Evolutionary conservation across 805 yeast species (phyloP).

Genomic region (Tetrapisispora nanseiensis): DNA sequence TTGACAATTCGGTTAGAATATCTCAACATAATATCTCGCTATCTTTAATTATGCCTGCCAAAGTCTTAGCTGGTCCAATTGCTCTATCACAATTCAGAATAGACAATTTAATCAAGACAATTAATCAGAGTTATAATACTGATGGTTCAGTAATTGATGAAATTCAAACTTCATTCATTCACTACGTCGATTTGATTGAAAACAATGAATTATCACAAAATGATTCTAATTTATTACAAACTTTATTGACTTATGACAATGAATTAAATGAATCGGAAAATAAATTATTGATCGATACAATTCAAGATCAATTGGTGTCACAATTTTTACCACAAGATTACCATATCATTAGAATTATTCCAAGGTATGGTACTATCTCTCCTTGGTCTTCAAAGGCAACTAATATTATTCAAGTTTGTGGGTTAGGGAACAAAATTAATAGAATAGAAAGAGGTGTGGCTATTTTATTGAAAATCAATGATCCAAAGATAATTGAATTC

Average conservation of each 20-base stretch:
- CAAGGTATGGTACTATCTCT: conserved; percentile 92
- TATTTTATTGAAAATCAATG: conserved; percentile 59
- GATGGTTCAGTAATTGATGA: conserved; percentile 46
- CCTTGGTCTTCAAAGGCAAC: conserved; percentile 99
- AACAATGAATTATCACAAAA: too few relatives aligned
- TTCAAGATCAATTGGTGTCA: conserved; percentile 15
- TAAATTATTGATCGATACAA: conserved; percentile 20
- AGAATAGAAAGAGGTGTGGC: conserved; percentile 90
- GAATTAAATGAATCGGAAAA: conserved; percentile 45
- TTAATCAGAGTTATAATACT: conserved; percentile 57
- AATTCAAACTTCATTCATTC: conserved; percentile 68
- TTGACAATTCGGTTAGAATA: too few relatives aligned
- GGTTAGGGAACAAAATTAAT: conserved; percentile 57
- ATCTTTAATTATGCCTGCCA: conserved; percentile 31
- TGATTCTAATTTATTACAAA: conserved; percentile 42
- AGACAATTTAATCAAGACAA: conserved; percentile 56
- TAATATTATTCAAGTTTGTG: conserved; percentile 83
- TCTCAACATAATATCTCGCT: too few relatives aligned
- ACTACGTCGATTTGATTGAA: conserved; percentile 53
- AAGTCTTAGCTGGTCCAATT: conserved; percentile 73
- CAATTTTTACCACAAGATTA: conserved; percentile 33
- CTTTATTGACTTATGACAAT: conserved; percentile 65
- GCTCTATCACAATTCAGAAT: conserved; percentile 86
- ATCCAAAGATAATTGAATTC: conserved; percentile 51
- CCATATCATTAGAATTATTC: conserved; percentile 65